Evolutionary conservation across 441 rosid genomes (phyloP), one percentile per base, ranked within the genome.

Genomic region (Syzygium syzygioides): DNA sequence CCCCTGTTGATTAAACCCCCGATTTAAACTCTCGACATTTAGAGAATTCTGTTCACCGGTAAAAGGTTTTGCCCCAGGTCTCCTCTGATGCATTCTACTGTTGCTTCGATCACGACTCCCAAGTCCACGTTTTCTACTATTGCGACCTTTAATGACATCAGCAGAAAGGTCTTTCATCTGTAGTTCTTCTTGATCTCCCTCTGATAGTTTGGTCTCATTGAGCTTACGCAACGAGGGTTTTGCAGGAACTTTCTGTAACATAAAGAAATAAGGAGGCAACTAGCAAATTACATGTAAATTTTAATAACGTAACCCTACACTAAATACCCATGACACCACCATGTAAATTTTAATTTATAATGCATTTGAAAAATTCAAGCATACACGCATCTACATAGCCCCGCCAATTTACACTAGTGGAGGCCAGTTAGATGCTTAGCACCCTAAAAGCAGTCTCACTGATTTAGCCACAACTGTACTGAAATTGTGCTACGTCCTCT

Each of bases 1-100:
- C 68, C 94, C 91, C 86, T 91, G 91, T 59, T 92, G 66, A 87
- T 89, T 91, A 64, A 86, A 87, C 15, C 89, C 92, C 89, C 87
- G 88, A 85, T 90, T 90, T 86, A 91, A 87, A 88, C 87, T 92
- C 17, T 87, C 94, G 86, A 87, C 85, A 68, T 90, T 55, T 59
- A 54, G 48, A 20, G 48, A 9, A 53, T 28, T 85, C 50, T 55
- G 45, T 45, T 23, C 55, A 25, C 48, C 17, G n/a, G 62, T n/a
- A 30, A 55, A 55, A 55, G 66, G 30, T 23, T 85, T 85, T 54
- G 87, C 64, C 34, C 52, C 87, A 85, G 64, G 62, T 54, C 62
- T 55, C 87, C 62, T 85, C 62, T 7, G 87, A 59, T 32, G 30
- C 87, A 54, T 85, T 54, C 87, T 55, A 85, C 66, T 50, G 2